These are phyloP conservation scores for Zychaea mexicana DNA, from an alignment of 371 early-diverging fungal species.

Conservation along the genomic window DNA sequence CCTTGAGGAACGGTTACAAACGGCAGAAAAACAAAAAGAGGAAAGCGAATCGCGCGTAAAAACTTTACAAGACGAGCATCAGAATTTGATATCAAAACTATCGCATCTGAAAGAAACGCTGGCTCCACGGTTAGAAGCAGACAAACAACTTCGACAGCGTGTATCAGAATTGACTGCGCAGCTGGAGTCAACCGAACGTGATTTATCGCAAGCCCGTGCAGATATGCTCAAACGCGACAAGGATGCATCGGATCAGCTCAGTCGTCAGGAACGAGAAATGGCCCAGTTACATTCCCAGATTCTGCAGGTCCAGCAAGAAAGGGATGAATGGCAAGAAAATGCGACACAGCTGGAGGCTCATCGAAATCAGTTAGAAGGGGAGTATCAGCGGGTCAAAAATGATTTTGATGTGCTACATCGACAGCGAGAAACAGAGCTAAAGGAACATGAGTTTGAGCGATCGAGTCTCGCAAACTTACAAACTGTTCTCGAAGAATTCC, in stretches of 20 bases:
- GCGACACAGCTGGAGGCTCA: conserved; percentile 61
- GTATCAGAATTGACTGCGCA: conserved; percentile 29
- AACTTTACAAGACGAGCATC: conserved; percentile 45
- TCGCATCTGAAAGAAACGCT: conserved; percentile 45
- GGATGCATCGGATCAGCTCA: conserved; percentile 21
- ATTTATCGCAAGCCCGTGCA: conserved; percentile 25
- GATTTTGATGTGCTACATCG: conserved; percentile 41
- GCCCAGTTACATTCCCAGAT: conserved; percentile 49
- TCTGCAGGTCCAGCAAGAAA: conserved; percentile 58
- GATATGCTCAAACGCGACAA: conserved; percentile 34
- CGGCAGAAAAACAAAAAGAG: conserved; percentile 15
- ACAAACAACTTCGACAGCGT: conserved; percentile 37
- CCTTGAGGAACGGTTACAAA: conserved; percentile 11
- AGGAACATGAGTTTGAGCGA: conserved; percentile 61
- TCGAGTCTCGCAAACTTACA: conserved; percentile 82
- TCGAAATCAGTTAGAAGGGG: conserved; percentile 50
- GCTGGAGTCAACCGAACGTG: conserved; percentile 17
- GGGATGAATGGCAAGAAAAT: conserved; percentile 67
- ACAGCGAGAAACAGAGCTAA: conserved; percentile 27
- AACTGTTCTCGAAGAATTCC: conserved; percentile 85
- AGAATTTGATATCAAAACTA: conserved; percentile 34
- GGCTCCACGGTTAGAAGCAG: conserved; percentile 44
- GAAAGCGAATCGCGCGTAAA: conserved; percentile 25
- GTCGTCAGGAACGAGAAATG: conserved; percentile 25
- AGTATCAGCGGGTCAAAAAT: conserved; percentile 31